Conservation (phyloP, 2,329 filamentous ascomycete genomes). For the Pseudocercospora crystallina region DNA sequence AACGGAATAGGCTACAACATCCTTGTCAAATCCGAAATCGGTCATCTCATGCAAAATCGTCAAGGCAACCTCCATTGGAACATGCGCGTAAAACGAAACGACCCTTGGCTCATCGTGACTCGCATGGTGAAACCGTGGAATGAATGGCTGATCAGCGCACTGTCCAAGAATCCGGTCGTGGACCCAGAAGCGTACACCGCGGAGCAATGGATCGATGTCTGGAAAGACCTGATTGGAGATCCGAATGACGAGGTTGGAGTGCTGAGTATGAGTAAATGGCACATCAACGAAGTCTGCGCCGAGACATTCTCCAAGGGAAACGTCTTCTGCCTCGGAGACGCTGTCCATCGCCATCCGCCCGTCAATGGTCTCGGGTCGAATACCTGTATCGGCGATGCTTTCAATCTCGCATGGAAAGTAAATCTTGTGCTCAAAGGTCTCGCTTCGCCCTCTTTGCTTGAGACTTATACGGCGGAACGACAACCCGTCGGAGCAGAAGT, state of each 20-base stretch:
- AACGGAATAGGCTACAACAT: conserved; percentile 49
- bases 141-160: conserved; percentile 50
- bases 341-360: conserved; percentile 59
- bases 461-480: conserved; percentile 33
- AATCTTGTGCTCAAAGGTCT: conserved; percentile 28
- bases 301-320: conserved; percentile 50
- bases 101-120: neutral
- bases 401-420: conserved; percentile 40
- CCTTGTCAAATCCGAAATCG: conserved; percentile 50
- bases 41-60: conserved; percentile 46
- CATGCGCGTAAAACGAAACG: conserved; percentile 25
- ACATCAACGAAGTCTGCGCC: conserved; percentile 59
- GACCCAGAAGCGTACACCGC: conserved; percentile 27
- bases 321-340: conserved; percentile 57
- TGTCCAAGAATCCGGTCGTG: conserved; percentile 37
- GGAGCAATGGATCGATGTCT: too few species aligned
- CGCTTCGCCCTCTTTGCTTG: conserved; percentile 27
- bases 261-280: conserved; percentile 54
- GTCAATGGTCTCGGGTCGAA: conserved; percentile 58
- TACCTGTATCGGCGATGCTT: conserved; percentile 46
- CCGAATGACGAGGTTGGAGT: conserved; percentile 50
- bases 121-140: conserved; percentile 62
- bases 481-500: conserved; percentile 47
- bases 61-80: conserved; percentile 60
- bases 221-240: conserved; percentile 50